Conservation (phyloP, 306 rosid genomes). For the Quercus dentata region DNA sequence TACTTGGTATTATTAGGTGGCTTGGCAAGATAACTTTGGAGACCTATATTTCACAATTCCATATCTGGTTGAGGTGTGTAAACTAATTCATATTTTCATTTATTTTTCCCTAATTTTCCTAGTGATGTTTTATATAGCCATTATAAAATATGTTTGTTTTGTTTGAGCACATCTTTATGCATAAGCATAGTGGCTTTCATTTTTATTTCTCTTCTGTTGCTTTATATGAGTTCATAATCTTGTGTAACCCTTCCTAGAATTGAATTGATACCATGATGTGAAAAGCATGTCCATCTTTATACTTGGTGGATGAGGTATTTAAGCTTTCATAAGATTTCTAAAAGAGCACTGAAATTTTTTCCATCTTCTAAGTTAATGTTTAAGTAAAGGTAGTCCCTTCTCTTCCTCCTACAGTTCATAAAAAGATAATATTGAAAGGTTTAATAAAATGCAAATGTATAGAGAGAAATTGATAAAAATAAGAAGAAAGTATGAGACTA, state of each 20-base stretch:
- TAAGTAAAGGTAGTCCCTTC: background rate
- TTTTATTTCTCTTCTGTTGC: background rate
- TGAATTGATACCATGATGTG: background rate
- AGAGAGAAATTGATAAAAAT: background rate
- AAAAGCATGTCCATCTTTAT: background rate
- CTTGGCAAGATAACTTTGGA: slow-evolving; percentile 98
- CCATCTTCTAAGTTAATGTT: background rate
- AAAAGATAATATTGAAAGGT: background rate
- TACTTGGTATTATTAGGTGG: slow-evolving; percentile 58
- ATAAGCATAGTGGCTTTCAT: background rate
- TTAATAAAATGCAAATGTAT: background rate
- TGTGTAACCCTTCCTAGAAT: background rate
- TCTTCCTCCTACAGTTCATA: background rate
- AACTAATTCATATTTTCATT: slow-evolving; percentile 8
- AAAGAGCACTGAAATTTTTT: background rate
- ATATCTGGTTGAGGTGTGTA: slow-evolving; percentile 97
- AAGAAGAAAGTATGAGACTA: slow-evolving; percentile 1
- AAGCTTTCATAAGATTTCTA: background rate
- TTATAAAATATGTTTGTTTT: background rate
- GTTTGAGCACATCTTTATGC: background rate
- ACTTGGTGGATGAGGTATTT: background rate
- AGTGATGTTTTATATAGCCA: background rate
- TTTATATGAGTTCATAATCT: background rate
- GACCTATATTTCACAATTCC: slow-evolving; percentile 98
- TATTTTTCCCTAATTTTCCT: background rate